phyloP scores from a whole-genome alignment of 2,329 filamentous ascomycete genomes.

The Alternaria postmessia region DNA sequence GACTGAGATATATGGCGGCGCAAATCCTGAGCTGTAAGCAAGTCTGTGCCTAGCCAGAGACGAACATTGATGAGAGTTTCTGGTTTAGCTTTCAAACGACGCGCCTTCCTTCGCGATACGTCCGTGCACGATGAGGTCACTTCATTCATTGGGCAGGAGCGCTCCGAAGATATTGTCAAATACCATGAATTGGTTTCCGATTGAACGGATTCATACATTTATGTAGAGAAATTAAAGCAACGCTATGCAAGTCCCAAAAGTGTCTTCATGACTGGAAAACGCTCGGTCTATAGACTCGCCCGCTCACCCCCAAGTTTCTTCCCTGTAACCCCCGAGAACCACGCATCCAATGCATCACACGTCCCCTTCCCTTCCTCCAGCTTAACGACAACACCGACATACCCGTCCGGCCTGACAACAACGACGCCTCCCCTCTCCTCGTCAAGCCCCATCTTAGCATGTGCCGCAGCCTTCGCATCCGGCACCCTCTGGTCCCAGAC shows the following conservation, averaged over 20 bases:
- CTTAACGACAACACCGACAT: slow-evolving; percentile 78
- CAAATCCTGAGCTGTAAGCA: not conserved
- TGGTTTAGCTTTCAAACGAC: not conserved
- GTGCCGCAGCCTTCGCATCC: slow-evolving; percentile 75
- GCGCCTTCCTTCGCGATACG: not conserved
- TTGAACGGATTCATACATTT: not conserved
- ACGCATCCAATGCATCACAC: slow-evolving; percentile 82
- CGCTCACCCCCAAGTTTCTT: slow-evolving; percentile 61
- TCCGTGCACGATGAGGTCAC: not conserved
- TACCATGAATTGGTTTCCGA: not conserved
- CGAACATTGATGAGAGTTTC: not conserved
- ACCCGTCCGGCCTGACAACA: slow-evolving; percentile 86
- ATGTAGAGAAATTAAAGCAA: not conserved
- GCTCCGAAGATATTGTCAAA: not conserved
- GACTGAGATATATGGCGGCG: no score
- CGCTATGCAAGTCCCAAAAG: slow-evolving; percentile 1
- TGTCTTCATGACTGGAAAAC: not conserved
- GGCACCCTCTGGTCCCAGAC: slow-evolving; percentile 75
- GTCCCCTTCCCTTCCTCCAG: slow-evolving; percentile 80
- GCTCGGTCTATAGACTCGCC: slow-evolving; percentile 36
- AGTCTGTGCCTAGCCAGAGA: not conserved
- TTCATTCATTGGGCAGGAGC: not conserved
- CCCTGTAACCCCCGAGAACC: slow-evolving; percentile 77
- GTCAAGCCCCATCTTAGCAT: slow-evolving; percentile 85
- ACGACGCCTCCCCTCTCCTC: slow-evolving; percentile 78